Conservation (phyloP, 129 eudicot genomes). For the Centaurea solstitialis region DNA sequence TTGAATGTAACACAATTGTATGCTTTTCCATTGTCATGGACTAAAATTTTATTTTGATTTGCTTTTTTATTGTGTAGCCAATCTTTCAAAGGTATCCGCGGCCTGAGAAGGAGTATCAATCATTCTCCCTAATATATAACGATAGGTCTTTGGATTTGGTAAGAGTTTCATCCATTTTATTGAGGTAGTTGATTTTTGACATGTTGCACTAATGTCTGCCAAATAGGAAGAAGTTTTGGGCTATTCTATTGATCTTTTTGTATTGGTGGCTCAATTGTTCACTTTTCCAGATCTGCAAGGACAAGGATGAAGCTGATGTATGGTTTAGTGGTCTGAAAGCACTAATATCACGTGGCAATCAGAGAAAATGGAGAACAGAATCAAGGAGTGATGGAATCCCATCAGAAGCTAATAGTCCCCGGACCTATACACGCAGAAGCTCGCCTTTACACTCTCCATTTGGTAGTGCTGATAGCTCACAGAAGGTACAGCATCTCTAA, state of each 20-base stretch:
- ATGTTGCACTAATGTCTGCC: neutral
- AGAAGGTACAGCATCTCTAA: conserved; percentile 59
- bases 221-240: neutral
- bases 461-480: conserved; percentile 72
- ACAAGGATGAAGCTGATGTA: conserved; percentile 98
- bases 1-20: neutral
- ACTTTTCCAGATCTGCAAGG: conserved; percentile 82
- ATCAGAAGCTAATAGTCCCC: conserved; percentile 92
- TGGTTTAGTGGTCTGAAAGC: conserved; percentile 99
- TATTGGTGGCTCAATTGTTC: conserved; percentile 2
- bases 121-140: conserved; percentile 88
- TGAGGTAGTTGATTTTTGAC: neutral
- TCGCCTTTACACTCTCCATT: conserved; percentile 92
- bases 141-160: conserved; percentile 97
- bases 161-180: conserved; percentile 33
- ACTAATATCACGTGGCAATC: conserved; percentile 81
- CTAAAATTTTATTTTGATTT: conserved; percentile 13
- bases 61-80: conserved; percentile 54
- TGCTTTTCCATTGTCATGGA: conserved; percentile 1
- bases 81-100: conserved; percentile 95
- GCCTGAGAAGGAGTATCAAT: conserved; percentile 98
- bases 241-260: conserved; percentile 4
- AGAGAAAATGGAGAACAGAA: conserved; percentile 91
- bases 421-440: conserved; percentile 84
- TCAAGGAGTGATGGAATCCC: conserved; percentile 95